Conservation (phyloP, 768 basidiomycete species). For the Leccinum subtestaceum region DNA sequence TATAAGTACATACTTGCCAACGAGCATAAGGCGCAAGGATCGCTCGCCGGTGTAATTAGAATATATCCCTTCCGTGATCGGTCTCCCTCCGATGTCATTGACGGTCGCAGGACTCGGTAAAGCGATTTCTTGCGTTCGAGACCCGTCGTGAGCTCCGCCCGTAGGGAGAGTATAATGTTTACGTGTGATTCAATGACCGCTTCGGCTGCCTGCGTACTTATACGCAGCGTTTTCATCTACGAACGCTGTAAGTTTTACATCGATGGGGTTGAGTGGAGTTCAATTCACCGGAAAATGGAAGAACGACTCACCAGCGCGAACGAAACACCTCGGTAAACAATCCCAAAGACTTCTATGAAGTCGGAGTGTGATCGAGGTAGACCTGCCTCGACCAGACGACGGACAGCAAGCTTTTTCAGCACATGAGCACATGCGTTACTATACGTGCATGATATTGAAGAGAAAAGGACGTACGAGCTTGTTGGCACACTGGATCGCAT, state of each 20-base stretch:
- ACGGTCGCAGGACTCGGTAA: neutral
- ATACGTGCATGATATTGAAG: neutral
- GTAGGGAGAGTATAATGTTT: conserved; percentile 31
- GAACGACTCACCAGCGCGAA: no score
- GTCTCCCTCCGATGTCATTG: conserved; percentile 7
- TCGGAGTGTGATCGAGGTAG: no score
- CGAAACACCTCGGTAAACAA: no score
- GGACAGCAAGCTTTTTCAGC: no score
- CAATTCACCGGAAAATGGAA: no score
- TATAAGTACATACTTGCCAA: neutral
- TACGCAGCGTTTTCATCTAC: conserved; percentile 26
- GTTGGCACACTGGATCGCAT: conserved; percentile 52
- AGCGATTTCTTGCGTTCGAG: neutral
- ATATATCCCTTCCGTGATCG: neutral
- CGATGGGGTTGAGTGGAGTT: no score
- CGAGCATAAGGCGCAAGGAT: neutral
- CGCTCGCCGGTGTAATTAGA: neutral
- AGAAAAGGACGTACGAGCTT: conserved; percentile 47
- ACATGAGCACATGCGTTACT: no score
- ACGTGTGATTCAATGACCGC: conserved; percentile 37
- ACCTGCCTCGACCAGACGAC: no score
- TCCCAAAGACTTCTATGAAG: no score
- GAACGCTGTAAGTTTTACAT: conserved; percentile 19
- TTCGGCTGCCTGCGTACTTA: conserved; percentile 30
- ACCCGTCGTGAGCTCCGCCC: neutral